Evolutionary conservation across 768 basidiomycete genomes (phyloP).

Genomic region (Lactifluus echinatus): DNA sequence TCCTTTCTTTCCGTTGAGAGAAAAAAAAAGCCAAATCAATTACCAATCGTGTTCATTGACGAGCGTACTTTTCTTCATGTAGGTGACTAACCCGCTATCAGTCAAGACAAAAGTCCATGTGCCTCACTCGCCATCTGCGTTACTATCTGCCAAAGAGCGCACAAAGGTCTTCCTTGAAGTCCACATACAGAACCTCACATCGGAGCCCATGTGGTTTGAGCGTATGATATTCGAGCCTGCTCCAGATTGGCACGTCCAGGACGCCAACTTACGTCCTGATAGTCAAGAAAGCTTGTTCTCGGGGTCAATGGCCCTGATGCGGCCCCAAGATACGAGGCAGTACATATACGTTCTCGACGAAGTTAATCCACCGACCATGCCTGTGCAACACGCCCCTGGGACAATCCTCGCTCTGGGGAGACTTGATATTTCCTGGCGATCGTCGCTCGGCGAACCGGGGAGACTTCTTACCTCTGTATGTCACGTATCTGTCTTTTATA

Average conservation of each 20-base stretch:
- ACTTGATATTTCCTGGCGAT: conserved; percentile 83
- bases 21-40: no score
- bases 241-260: conserved; percentile 53
- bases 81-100: conserved; percentile 92
- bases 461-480: conserved; percentile 73
- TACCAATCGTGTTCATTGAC: no score
- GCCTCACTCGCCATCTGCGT: conserved; percentile 63
- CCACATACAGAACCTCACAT: conserved; percentile 83
- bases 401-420: conserved; percentile 72
- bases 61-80: conserved; percentile 5
- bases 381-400: conserved; percentile 53
- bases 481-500: background rate
- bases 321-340: conserved; percentile 79
- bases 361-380: conserved; percentile 33
- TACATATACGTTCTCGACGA: conserved; percentile 79
- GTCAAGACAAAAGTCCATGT: conserved; percentile 92
- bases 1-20: no score
- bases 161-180: conserved; percentile 88
- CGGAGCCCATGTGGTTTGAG: conserved; percentile 69
- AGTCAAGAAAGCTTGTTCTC: conserved; percentile 40
- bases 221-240: conserved; percentile 71
- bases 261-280: conserved; percentile 38
- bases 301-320: conserved; percentile 59
- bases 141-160: conserved; percentile 53
- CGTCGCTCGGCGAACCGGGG: conserved; percentile 78